Conservation (phyloP, 148 eudicot species). For the Rhododendron vialii region DNA sequence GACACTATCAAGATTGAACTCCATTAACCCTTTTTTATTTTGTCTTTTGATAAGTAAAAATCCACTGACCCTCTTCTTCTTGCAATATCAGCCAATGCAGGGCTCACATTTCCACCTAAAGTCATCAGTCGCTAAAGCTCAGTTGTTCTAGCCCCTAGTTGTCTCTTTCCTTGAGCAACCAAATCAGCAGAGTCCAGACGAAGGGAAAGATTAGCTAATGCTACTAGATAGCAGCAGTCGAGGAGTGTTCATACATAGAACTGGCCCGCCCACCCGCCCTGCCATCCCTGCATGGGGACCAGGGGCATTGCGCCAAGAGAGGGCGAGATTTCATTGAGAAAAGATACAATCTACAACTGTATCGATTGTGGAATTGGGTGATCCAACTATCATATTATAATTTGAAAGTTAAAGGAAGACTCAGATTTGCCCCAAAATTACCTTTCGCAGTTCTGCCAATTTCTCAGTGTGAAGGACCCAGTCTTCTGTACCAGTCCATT, state of each 20-base stretch:
- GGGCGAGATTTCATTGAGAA: background rate
- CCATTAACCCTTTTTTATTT: background rate
- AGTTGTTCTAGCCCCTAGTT: background rate
- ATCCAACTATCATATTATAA: background rate
- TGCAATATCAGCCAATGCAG: background rate
- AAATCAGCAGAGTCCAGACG: background rate
- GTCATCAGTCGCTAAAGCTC: background rate
- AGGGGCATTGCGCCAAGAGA: background rate
- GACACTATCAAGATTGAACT: background rate
- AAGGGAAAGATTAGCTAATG: background rate
- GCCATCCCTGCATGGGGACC: background rate
- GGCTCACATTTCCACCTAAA: conserved; percentile 1
- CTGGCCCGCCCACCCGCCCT: background rate
- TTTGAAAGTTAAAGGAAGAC: background rate
- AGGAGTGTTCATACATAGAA: background rate
- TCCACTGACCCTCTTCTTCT: background rate
- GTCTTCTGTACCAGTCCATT: conserved; percentile 85
- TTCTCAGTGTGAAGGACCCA: conserved; percentile 86
- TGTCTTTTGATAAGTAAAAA: background rate
- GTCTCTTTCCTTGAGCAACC: background rate
- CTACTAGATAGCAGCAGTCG: background rate
- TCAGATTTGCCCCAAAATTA: conserved; percentile 8
- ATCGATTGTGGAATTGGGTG: background rate
- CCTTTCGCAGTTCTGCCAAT: conserved; percentile 72
- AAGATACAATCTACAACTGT: background rate